Conservation (phyloP, 805 yeast genomes). For the Wickerhamomyces canadensis region DNA sequence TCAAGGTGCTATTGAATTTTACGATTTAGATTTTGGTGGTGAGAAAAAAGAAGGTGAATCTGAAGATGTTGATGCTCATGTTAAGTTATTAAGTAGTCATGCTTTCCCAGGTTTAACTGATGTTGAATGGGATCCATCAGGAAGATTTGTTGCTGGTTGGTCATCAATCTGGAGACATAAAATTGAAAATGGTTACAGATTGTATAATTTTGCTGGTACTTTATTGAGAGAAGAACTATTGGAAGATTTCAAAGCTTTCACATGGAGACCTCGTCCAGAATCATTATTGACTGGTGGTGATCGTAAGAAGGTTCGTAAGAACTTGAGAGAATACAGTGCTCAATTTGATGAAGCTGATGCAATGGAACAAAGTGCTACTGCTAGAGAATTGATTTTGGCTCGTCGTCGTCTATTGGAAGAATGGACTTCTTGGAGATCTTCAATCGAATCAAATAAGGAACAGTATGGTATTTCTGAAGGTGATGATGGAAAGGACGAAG, state of each 20-base stretch:
- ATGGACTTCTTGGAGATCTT: slow-evolving; percentile 77
- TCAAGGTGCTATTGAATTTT: slow-evolving; percentile 74
- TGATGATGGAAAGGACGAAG: slow-evolving; percentile 46
- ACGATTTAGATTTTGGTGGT: slow-evolving; percentile 80
- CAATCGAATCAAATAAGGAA: slow-evolving; percentile 41
- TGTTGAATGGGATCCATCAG: slow-evolving; percentile 92
- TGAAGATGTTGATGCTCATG: slow-evolving; percentile 28
- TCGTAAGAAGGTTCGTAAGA: slow-evolving; percentile 85
- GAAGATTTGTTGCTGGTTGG: slow-evolving; percentile 84
- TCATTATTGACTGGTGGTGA: slow-evolving; percentile 70
- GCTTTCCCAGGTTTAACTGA: slow-evolving; percentile 76
- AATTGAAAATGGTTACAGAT: slow-evolving; percentile 84
- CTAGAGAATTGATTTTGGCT: slow-evolving; percentile 79
- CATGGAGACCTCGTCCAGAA: slow-evolving; percentile 97
- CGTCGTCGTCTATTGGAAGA: slow-evolving; percentile 79
- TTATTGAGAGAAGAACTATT: slow-evolving; percentile 67
- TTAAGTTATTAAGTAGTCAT: slow-evolving; percentile 44
- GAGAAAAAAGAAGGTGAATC: slow-evolving; percentile 42
- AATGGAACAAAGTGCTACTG: slow-evolving; percentile 90
- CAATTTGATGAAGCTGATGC: slow-evolving; percentile 94
- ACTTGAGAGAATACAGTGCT: slow-evolving; percentile 81
- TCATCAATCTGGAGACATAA: slow-evolving; percentile 81
- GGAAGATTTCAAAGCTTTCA: slow-evolving; percentile 81
- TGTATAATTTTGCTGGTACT: slow-evolving; percentile 81
- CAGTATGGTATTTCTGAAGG: slow-evolving; percentile 41